These are phyloP conservation scores for Crotalaria pallida DNA, from an alignment of 306 rosid genomes.

Conservation along the genomic window DNA sequence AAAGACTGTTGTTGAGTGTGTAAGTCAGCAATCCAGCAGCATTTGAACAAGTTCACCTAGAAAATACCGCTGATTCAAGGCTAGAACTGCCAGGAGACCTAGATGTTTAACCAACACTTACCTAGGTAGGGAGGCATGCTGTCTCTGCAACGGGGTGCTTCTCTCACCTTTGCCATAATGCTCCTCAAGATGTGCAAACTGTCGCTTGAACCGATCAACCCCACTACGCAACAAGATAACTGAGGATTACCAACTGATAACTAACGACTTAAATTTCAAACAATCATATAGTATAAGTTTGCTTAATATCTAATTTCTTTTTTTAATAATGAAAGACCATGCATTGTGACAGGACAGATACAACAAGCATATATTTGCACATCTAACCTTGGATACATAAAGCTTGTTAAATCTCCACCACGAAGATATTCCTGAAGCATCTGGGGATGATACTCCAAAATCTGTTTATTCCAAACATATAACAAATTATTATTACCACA, in stretches of 20 bases:
- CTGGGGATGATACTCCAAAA: slow-evolving; percentile 98
- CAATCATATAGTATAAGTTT: neutral
- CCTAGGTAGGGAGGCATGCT: slow-evolving; percentile 95
- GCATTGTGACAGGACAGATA: slow-evolving; percentile 14
- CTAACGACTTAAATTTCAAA: slow-evolving; percentile 1
- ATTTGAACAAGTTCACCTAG: neutral
- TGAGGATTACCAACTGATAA: slow-evolving; percentile 13
- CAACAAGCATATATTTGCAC: slow-evolving; percentile 13
- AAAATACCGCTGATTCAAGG: neutral
- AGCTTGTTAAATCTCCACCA: slow-evolving; percentile 93
- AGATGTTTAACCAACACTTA: slow-evolving; percentile 27
- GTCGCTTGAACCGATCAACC: slow-evolving; percentile 96
- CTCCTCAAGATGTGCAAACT: slow-evolving; percentile 98
- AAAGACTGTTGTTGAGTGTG: neutral
- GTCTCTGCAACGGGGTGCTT: slow-evolving; percentile 73
- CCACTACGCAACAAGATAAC: slow-evolving; percentile 53
- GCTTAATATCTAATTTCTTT: no score
- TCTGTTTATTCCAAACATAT: slow-evolving; percentile 46
- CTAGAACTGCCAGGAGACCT: neutral
- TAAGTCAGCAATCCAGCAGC: neutral
- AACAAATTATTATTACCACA: slow-evolving; percentile 8
- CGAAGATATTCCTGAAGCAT: slow-evolving; percentile 91
- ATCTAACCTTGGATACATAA: slow-evolving; percentile 97
- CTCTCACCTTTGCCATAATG: slow-evolving; percentile 69
- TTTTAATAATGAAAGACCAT: no score